Conservation (phyloP, 768 basidiomycete species). For the Phlegmacium glaucopus region DNA sequence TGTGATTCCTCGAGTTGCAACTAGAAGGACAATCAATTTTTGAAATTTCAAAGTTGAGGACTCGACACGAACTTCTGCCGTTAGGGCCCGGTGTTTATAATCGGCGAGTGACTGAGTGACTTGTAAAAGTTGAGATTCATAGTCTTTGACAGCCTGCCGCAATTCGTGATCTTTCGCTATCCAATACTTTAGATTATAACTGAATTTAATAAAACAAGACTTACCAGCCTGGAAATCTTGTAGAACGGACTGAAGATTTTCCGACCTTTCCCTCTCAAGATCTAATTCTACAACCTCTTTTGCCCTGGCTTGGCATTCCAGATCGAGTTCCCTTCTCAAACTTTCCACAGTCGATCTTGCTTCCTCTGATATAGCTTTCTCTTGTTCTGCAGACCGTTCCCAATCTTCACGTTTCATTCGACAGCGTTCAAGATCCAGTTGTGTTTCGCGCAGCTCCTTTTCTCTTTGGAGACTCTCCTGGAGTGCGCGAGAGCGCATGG, state of each 20-base stretch:
- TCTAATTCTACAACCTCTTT: constrained; percentile 57
- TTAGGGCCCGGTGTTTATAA: constrained; percentile 82
- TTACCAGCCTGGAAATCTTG: constrained; percentile 93
- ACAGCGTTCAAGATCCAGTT: constrained; percentile 85
- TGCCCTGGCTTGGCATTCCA: constrained; percentile 58
- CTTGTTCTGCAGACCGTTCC: constrained; percentile 50
- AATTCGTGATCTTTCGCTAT: constrained; percentile 90
- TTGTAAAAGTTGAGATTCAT: constrained; percentile 68
- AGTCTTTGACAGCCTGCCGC: constrained; percentile 78
- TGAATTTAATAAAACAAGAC: constrained; percentile 22
- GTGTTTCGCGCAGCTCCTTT: constrained; percentile 74
- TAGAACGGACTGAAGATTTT: constrained; percentile 87
- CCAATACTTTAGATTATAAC: neutral
- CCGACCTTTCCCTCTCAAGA: constrained; percentile 66
- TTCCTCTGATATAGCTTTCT: constrained; percentile 72
- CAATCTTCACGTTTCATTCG: constrained; percentile 73
- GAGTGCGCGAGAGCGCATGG: constrained; percentile 58
- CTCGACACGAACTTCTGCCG: constrained; percentile 68
- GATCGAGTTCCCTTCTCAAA: constrained; percentile 61
- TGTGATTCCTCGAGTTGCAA: constrained; percentile 73
- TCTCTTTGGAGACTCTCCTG: constrained; percentile 73
- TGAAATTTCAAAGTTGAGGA: neutral
- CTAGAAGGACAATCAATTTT: constrained; percentile 33
- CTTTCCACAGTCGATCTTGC: constrained; percentile 52
- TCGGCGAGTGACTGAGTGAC: constrained; percentile 81